Percentiles rank a stretch among this genome's conserved stretches.
phyloP scores from a whole-genome alignment of 805 yeast species.

The Candida peoriensis region DNA sequence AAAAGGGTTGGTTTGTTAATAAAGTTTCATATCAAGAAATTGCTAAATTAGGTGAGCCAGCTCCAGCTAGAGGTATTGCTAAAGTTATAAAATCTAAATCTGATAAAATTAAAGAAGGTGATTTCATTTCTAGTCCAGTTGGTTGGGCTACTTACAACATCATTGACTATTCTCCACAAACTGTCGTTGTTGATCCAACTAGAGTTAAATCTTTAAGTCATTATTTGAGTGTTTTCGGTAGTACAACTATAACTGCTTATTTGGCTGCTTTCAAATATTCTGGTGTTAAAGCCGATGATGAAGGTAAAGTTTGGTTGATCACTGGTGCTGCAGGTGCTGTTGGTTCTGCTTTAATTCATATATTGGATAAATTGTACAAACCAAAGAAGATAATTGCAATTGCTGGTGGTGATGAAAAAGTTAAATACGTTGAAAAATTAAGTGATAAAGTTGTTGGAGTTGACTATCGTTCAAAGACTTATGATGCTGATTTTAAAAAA shows the following conservation, averaged over 20 bases:
- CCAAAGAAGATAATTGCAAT: constrained; percentile 56
- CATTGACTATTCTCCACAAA: constrained; percentile 16
- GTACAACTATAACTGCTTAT: constrained; percentile 60
- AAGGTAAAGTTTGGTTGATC: constrained; percentile 42
- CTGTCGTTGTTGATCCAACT: constrained; percentile 13
- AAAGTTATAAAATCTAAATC: constrained; percentile 44
- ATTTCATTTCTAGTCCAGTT: constrained; percentile 32
- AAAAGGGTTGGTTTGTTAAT: constrained; percentile 48
- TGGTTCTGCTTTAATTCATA: constrained; percentile 54
- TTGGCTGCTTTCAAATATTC: constrained; percentile 47
- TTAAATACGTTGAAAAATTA: constrained; percentile 45
- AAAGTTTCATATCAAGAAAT: constrained; percentile 27
- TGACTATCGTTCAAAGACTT: constrained; percentile 45
- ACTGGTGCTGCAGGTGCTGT: constrained; percentile 76
- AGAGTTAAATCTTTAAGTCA: constrained; percentile 29
- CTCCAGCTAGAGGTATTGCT: constrained; percentile 47
- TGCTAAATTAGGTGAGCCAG: constrained; percentile 36
- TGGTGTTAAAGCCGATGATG: constrained; percentile 34
- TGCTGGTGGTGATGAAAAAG: constrained; percentile 55
- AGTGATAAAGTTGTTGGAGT: constrained; percentile 48
- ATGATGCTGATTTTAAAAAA: constrained; percentile 29
- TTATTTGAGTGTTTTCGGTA: constrained; percentile 46
- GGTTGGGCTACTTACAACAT: constrained; percentile 47
- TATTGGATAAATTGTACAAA: constrained; percentile 47
- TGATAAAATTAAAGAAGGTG: constrained; percentile 37